A percentile compares a stretch with the other conserved stretches of the same genome.
Conservation (phyloP, 352 stramenopile genomes). For the Pythium aphanidermatum region DNA sequence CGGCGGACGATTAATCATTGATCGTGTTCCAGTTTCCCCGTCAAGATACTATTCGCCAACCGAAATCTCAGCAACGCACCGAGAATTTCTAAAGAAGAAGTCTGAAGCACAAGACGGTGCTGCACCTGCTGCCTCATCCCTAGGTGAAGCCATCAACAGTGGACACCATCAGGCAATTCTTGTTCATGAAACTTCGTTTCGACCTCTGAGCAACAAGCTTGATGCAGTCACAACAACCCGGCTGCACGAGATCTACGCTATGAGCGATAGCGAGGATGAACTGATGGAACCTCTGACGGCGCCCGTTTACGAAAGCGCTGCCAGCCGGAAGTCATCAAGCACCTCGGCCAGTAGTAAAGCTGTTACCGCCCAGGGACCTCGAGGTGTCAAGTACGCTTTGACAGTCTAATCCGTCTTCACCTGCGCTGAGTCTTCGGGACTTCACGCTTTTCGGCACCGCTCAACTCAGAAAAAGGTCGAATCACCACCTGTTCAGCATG, state of each 20-base stretch:
- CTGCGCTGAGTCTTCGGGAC: background rate
- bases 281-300: constrained; percentile 54
- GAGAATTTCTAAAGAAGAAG: constrained; percentile 16
- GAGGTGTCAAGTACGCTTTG: constrained; percentile 57
- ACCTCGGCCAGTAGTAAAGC: constrained; percentile 20
- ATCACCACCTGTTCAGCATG: background rate
- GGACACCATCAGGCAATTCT: constrained; percentile 47
- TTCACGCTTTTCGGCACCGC: background rate
- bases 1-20: constrained; percentile 65
- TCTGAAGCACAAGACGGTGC: background rate
- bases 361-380: constrained; percentile 15
- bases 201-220: constrained; percentile 42
- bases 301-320: constrained; percentile 37
- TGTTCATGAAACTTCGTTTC: constrained; percentile 57
- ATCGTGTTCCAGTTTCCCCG: constrained; percentile 55
- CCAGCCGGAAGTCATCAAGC: constrained; percentile 28
- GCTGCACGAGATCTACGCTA: constrained; percentile 74
- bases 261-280: constrained; percentile 85
- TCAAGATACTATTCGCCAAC: constrained; percentile 44
- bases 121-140: constrained; percentile 2
- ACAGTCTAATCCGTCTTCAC: constrained; percentile 25
- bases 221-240: constrained; percentile 44
- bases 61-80: constrained; percentile 42
- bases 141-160: constrained; percentile 39
- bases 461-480: background rate